A percentile compares a stretch with the other conserved stretches of the same genome.
These are phyloP conservation scores for Cotoneaster glaucophyllus DNA, from an alignment of 306 rosid species.

Conservation along the genomic window DNA sequence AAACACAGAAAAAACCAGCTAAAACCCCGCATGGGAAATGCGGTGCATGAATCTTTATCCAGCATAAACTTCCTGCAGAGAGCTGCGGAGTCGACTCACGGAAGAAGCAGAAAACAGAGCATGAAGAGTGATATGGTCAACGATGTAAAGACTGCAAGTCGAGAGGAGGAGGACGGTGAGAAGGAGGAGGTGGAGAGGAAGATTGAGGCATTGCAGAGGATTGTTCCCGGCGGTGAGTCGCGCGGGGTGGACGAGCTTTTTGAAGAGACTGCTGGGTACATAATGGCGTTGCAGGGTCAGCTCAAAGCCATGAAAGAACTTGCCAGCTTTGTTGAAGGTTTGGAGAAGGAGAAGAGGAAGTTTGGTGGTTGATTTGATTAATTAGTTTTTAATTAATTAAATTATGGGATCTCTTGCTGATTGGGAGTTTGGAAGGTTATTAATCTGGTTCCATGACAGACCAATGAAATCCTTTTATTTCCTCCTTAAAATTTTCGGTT, in stretches of 20 bases:
- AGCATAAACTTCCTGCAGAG: not conserved
- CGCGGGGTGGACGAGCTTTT: constrained; percentile 71
- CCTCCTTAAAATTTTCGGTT: not conserved
- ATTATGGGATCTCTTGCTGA: not conserved
- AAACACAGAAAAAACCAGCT: constrained; percentile 22
- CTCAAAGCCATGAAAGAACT: constrained; percentile 70
- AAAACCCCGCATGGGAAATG: not conserved
- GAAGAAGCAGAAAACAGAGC: constrained; percentile 3
- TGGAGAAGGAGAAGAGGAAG: constrained; percentile 62
- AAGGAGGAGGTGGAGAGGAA: constrained; percentile 66
- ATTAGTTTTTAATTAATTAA: not conserved
- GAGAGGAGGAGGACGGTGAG: constrained; percentile 28
- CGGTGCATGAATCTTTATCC: constrained; percentile 20
- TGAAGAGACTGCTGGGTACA: constrained; percentile 84
- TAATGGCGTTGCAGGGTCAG: constrained; percentile 60
- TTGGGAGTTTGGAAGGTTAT: not conserved
- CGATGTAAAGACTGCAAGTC: not conserved
- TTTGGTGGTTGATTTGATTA: constrained; percentile 51
- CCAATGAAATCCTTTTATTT: constrained; percentile 5
- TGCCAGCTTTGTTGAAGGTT: constrained; percentile 41
- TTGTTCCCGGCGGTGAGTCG: constrained; percentile 76
- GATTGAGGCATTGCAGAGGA: constrained; percentile 79
- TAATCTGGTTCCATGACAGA: not conserved
- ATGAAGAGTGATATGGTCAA: not conserved
- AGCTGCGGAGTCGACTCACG: not conserved